Evolutionary conservation across 352 stramenopile genomes (phyloP), one percentile per base, ranked within the genome.

Genomic region (Stephanocyclus meneghinianus): DNA sequence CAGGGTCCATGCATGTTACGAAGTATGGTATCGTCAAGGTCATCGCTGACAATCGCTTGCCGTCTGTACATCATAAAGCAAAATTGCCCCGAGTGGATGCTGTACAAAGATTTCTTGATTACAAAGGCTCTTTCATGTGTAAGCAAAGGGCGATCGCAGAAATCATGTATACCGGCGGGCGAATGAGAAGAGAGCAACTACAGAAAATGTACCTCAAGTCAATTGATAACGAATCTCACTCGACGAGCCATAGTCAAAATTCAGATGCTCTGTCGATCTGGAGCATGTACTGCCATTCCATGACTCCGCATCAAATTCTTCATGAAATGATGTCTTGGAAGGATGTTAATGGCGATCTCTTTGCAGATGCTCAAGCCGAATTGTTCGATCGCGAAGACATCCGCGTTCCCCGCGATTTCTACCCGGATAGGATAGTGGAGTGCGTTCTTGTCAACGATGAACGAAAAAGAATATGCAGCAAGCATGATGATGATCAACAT

Each of bases 21-120:
- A 76, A 66, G 15, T 92, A 70, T 78, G 86, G 88, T 37, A 73
- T 92, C n/a, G 88, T 93, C 0, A 53, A 91, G 74, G 81, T 93
- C 1, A 78, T 93, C 35, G 63, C 35, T 9, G 88, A 93, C 71
- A 64, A 86, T 72, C 67, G 83, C 7, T 80, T 70, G 18, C 74
- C 69, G 21, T 11, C 42, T 37, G 26, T 75, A 65, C 56, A 75
- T 32, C 35, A 60, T 26, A 66, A 61, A 63, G 9, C 11, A 6
- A 63, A 42, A 42, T 2, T 16, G 6, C 10, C 11, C n/a, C 9
- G 32, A 30, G 44, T 21, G 16, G 55, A 15, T n/a, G 5, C 7
- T 42, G 26, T 45, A 21, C 21, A 42, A 16, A 63, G 26, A 45
- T 63, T 29, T 45, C 21, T 44, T n/a, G 10, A 45, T n/a, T 21